Evolutionary conservation across 495 filamentous ascomycete genomes (phyloP).

Genomic region (Cercophora scortea): DNA sequence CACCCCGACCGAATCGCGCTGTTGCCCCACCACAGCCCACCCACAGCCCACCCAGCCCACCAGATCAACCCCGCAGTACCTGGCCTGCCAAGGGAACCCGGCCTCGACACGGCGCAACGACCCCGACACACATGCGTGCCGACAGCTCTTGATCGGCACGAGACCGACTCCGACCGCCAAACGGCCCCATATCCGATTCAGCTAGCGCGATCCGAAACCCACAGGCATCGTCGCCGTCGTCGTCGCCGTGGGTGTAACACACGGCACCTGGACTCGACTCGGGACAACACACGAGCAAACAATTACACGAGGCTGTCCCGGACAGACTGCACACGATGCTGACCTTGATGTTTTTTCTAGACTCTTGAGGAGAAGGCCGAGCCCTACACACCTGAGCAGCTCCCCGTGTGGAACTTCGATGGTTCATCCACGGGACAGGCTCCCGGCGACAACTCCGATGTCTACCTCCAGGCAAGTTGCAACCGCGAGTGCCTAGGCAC

Average conservation of each 20-base stretch:
- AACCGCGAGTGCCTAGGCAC: too few relatives aligned
- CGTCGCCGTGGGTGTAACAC: too few relatives aligned
- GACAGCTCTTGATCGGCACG: background rate
- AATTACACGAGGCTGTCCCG: background rate
- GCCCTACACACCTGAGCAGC: slow-evolving; percentile 57
- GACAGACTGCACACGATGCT: slow-evolving; percentile 9
- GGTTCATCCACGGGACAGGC: slow-evolving; percentile 93
- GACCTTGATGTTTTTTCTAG: slow-evolving; percentile 38
- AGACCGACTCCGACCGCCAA: background rate
- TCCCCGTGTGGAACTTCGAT: slow-evolving; percentile 99
- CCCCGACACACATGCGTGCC: background rate
- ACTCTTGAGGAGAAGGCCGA: slow-evolving; percentile 60
- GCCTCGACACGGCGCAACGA: background rate
- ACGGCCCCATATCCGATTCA: background rate
- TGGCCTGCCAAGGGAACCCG: background rate
- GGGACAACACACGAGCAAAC: background rate
- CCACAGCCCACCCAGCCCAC: background rate
- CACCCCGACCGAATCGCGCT: background rate
- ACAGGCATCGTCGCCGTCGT: too few relatives aligned
- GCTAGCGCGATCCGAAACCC: background rate
- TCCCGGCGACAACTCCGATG: slow-evolving; percentile 92
- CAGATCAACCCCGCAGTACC: background rate
- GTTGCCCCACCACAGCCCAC: background rate
- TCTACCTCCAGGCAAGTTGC: slow-evolving; percentile 59
- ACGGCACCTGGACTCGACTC: too few relatives aligned